Conservation (phyloP, 108 stramenopile species). For the Cyclotella choctawhatcheeana region DNA sequence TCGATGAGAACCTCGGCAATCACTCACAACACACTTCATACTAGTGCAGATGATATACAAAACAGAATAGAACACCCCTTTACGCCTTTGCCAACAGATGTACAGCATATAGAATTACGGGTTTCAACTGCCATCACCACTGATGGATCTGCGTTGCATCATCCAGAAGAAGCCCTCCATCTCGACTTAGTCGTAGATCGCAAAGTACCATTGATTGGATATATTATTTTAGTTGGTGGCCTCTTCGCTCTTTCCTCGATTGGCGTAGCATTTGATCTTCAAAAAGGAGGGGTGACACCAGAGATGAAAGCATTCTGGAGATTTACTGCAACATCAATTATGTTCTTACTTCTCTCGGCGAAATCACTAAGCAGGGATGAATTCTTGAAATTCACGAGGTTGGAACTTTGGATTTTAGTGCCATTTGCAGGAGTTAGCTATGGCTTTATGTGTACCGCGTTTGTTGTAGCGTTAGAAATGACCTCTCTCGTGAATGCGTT, state of each 20-base stretch:
- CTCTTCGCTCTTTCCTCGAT: constrained; percentile 61
- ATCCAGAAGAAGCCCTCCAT: constrained; percentile 28
- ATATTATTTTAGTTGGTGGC: constrained; percentile 51
- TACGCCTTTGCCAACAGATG: constrained; percentile 41
- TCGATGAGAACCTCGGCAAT: constrained; percentile 15
- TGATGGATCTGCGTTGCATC: background rate
- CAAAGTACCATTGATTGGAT: constrained; percentile 54
- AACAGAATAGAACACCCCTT: constrained; percentile 27
- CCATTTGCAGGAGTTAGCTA: constrained; percentile 52
- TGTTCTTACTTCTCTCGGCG: constrained; percentile 30
- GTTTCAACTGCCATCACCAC: constrained; percentile 27
- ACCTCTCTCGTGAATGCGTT: constrained; percentile 71
- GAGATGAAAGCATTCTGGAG: constrained; percentile 70
- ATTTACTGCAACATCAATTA: constrained; percentile 49
- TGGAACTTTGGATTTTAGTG: constrained; percentile 51
- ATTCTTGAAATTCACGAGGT: constrained; percentile 40
- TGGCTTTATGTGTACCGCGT: constrained; percentile 46
- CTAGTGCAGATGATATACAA: background rate
- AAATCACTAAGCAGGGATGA: constrained; percentile 38
- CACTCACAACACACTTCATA: background rate
- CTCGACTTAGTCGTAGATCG: constrained; percentile 34
- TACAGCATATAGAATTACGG: constrained; percentile 41
- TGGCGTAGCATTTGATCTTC: constrained; percentile 61
- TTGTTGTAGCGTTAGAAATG: constrained; percentile 56
- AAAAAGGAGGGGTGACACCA: constrained; percentile 47